A percentile compares a stretch with the other conserved stretches of the same genome.
Conservation (phyloP, 768 basidiomycete species). For the Mycena haematopus region DNA sequence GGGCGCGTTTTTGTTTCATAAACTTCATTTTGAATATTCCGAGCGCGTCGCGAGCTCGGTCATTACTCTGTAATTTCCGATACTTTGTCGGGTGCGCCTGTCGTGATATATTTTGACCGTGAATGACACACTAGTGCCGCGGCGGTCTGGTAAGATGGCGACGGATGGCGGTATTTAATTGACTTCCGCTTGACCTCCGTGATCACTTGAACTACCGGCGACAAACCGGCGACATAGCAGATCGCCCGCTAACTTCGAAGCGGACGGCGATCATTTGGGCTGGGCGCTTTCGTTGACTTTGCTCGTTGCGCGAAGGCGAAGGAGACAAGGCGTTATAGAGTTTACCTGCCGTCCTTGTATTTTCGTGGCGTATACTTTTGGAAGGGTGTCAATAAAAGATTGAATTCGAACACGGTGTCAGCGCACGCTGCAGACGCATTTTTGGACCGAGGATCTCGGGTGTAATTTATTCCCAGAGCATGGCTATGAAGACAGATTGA, state of each 20-base stretch:
- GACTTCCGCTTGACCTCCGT: too few species aligned
- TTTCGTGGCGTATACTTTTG: background rate
- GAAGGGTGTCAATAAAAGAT: background rate
- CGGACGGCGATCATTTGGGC: conserved; percentile 2
- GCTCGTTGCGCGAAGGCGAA: background rate
- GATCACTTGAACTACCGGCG: background rate
- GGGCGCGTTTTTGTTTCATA: too few species aligned
- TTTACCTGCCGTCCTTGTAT: too few species aligned
- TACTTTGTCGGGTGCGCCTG: background rate
- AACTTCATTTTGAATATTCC: background rate
- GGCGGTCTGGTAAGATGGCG: background rate
- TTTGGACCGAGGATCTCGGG: conserved; percentile 12
- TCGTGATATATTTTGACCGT: background rate
- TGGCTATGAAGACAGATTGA: conserved; percentile 3
- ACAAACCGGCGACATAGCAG: background rate
- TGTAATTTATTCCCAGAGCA: background rate
- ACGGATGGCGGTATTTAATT: background rate
- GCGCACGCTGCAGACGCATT: conserved; percentile 7
- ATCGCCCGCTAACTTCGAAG: background rate
- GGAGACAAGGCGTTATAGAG: too few species aligned
- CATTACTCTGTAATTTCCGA: background rate
- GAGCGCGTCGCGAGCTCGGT: background rate
- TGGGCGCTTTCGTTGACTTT: background rate
- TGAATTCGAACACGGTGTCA: background rate
- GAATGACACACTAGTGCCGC: background rate